Percentiles rank a stretch among this genome's conserved stretches.
Evolutionary conservation across 192 early-diverging fungal species (phyloP).

Genomic region (Neocallimastix lanati): DNA sequence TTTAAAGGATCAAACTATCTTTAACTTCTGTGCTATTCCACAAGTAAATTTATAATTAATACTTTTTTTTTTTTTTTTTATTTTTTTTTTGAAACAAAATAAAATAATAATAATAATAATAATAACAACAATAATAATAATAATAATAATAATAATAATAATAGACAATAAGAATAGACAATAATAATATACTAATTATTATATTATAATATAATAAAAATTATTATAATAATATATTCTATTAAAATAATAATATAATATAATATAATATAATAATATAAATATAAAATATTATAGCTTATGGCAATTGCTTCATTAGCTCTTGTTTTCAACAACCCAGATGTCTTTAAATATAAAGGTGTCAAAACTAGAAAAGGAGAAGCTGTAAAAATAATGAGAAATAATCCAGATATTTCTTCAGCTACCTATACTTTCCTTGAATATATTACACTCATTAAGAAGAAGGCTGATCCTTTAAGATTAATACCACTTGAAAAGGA

Average conservation of each 20-base stretch:
- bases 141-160: too few relatives aligned
- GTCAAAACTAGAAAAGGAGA: slow-evolving; percentile 61
- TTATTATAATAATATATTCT: too few relatives aligned
- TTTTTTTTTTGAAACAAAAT: too few relatives aligned
- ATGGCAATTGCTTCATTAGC: slow-evolving; percentile 92
- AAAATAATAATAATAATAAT: too few relatives aligned
- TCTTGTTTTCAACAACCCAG: slow-evolving; percentile 69
- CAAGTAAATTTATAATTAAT: too few relatives aligned
- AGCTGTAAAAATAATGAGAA: not conserved
- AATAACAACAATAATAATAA: too few relatives aligned
- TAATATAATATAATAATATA: too few relatives aligned
- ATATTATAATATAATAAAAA: too few relatives aligned
- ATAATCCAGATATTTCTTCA: not conserved
- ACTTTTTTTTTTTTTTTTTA: not conserved
- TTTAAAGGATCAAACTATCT: slow-evolving; percentile 60
- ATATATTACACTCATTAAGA: not conserved
- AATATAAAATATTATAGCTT: slow-evolving; percentile 16
- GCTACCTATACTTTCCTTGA: not conserved
- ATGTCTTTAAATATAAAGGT: slow-evolving; percentile 51
- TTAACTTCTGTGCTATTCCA: slow-evolving; percentile 96
- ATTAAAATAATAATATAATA: not conserved
- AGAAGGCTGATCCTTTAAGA: not conserved
- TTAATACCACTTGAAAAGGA: not conserved
- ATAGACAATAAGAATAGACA: too few relatives aligned
- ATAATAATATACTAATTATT: too few relatives aligned